Conservation (phyloP, 164 flowering plant species). For the Nymphaea colorata region DNA sequence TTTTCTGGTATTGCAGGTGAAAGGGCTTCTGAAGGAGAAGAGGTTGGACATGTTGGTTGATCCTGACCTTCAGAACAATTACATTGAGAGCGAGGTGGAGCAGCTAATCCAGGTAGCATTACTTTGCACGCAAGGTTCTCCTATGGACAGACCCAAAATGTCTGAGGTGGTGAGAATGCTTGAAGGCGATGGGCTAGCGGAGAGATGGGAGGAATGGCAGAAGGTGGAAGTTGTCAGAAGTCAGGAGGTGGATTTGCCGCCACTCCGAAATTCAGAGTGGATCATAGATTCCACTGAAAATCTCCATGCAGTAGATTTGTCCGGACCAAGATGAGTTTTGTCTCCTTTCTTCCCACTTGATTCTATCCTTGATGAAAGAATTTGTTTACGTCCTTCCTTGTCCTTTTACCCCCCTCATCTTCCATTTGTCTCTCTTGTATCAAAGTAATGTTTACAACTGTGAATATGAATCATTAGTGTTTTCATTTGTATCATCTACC, state of each 20-base stretch:
- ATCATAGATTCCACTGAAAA: slow-evolving; percentile 71
- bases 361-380: background rate
- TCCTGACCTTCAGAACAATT: slow-evolving; percentile 67
- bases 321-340: slow-evolving; percentile 72
- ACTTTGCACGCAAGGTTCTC: slow-evolving; percentile 83
- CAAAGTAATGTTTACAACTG: background rate
- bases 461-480: background rate
- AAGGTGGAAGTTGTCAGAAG: slow-evolving; percentile 71
- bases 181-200: slow-evolving; percentile 93
- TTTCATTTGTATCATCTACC: background rate
- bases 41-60: slow-evolving; percentile 79
- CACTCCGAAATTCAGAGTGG: slow-evolving; percentile 63
- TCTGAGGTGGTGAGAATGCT: slow-evolving; percentile 96
- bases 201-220: slow-evolving; percentile 98
- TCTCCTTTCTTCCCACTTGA: background rate
- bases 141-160: slow-evolving; percentile 89
- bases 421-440: background rate
- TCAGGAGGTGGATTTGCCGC: slow-evolving; percentile 42
- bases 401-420: background rate
- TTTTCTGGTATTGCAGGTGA: slow-evolving; percentile 37
- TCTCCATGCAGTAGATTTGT: slow-evolving; percentile 69
- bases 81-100: slow-evolving; percentile 78
- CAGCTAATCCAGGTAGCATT: slow-evolving; percentile 86
- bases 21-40: slow-evolving; percentile 85
- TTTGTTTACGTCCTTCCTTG: background rate